These are phyloP conservation scores for Sugiyamaella floridensis DNA, from an alignment of 805 yeast species.

Conservation along the genomic window DNA sequence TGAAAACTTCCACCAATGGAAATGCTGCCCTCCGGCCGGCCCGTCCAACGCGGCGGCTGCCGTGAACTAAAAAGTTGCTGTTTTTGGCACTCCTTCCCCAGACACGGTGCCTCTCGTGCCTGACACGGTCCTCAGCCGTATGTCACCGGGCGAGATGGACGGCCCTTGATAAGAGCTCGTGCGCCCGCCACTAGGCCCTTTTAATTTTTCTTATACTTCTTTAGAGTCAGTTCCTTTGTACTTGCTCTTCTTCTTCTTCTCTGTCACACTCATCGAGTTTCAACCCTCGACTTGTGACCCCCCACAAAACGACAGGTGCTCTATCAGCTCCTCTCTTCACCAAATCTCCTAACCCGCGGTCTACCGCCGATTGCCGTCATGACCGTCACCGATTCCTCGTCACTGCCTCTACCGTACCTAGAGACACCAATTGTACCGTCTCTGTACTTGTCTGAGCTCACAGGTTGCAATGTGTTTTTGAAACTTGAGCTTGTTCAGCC, in stretches of 20 bases:
- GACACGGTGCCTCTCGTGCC: background rate
- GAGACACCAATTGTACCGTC: slow-evolving; percentile 78
- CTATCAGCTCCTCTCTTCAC: too few relatives aligned
- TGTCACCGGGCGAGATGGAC: background rate
- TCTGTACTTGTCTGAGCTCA: slow-evolving; percentile 60
- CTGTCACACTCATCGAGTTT: background rate
- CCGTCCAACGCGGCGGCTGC: background rate
- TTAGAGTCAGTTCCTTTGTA: too few relatives aligned
- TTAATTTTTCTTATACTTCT: too few relatives aligned
- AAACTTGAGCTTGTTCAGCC: slow-evolving; percentile 86
- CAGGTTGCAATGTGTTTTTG: slow-evolving; percentile 62
- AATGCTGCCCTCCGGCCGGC: too few relatives aligned
- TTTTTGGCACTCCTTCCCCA: background rate
- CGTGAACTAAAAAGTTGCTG: background rate
- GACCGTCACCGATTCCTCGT: background rate
- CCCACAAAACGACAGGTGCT: background rate
- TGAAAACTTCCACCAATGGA: too few relatives aligned
- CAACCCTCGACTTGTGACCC: background rate
- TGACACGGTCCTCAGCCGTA: background rate
- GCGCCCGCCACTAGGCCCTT: background rate
- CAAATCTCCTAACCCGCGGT: background rate
- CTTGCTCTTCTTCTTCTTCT: too few relatives aligned
- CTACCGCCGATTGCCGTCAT: background rate
- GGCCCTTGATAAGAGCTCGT: background rate
- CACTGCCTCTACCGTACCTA: slow-evolving; percentile 20